These are phyloP conservation scores for Solanum tarijense DNA, from an alignment of 257 asterid genomes.

Conservation along the genomic window DNA sequence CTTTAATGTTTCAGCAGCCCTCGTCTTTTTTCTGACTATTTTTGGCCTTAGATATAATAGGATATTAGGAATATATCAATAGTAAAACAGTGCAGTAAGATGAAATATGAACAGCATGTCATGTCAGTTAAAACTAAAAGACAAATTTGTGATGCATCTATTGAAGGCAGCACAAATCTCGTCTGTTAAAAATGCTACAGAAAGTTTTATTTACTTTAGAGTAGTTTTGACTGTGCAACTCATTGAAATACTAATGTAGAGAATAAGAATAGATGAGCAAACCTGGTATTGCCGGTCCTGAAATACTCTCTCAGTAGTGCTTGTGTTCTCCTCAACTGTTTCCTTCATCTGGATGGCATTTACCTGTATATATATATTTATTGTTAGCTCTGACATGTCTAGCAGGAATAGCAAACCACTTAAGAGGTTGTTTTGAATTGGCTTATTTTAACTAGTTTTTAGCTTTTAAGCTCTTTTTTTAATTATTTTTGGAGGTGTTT, in stretches of 20 bases:
- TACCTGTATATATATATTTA: constrained; percentile 35
- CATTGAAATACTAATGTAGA: neutral
- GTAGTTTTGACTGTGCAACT: neutral
- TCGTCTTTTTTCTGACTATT: neutral
- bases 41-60: neutral
- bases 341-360: constrained; percentile 97
- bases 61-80: neutral
- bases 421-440: neutral
- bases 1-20: neutral
- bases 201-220: neutral
- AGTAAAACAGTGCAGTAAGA: neutral
- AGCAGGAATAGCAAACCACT: neutral
- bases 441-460: neutral
- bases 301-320: constrained; percentile 91
- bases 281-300: constrained; percentile 99
- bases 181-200: neutral
- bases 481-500: neutral
- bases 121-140: neutral
- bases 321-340: constrained; percentile 90
- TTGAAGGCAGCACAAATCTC: neutral
- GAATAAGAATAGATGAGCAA: neutral
- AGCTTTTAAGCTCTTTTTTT: neutral
- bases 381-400: neutral
- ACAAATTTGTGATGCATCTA: neutral
- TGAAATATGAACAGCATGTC: neutral